A percentile compares a stretch with the other conserved stretches of the same genome.
These are phyloP conservation scores for Phytopythium ostracodes DNA, from an alignment of 352 stramenopile species.

Conservation along the genomic window DNA sequence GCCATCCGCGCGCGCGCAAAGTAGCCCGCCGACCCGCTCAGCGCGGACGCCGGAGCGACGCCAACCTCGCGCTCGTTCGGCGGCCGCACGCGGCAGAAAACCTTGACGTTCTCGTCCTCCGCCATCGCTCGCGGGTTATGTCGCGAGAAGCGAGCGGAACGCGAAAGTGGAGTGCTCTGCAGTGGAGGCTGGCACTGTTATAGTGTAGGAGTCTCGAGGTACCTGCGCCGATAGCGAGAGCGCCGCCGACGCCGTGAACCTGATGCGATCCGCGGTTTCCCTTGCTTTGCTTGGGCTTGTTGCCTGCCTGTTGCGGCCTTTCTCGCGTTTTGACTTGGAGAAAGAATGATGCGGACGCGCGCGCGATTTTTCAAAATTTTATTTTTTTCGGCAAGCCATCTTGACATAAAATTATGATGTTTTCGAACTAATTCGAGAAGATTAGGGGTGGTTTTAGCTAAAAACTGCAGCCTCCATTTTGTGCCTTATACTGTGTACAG, in stretches of 20 bases:
- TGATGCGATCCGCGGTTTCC: neutral
- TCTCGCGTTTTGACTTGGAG: slow-evolving; percentile 1
- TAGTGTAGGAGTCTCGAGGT: too few relatives aligned
- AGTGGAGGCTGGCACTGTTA: neutral
- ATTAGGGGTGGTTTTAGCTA: too few relatives aligned
- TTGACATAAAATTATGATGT: neutral
- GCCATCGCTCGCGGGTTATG: slow-evolving; percentile 3
- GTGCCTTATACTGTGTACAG: too few relatives aligned
- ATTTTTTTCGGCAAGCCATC: neutral
- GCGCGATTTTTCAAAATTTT: slow-evolving; percentile 2
- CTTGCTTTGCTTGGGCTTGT: neutral
- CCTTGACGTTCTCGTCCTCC: slow-evolving; percentile 72
- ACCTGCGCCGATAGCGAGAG: neutral
- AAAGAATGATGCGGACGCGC: neutral
- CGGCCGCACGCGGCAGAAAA: slow-evolving; percentile 85
- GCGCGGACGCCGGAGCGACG: slow-evolving; percentile 2
- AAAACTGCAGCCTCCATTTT: too few relatives aligned
- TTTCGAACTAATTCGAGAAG: neutral
- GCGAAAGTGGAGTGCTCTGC: neutral
- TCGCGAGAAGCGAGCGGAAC: neutral
- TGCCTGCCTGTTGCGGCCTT: neutral
- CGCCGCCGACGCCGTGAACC: neutral
- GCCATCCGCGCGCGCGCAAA: slow-evolving; percentile 12
- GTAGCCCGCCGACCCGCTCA: slow-evolving; percentile 15
- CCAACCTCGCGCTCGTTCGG: slow-evolving; percentile 71